Evolutionary conservation across 306 rosid genomes (phyloP).

Genomic region (Aeschynomene evenia): DNA sequence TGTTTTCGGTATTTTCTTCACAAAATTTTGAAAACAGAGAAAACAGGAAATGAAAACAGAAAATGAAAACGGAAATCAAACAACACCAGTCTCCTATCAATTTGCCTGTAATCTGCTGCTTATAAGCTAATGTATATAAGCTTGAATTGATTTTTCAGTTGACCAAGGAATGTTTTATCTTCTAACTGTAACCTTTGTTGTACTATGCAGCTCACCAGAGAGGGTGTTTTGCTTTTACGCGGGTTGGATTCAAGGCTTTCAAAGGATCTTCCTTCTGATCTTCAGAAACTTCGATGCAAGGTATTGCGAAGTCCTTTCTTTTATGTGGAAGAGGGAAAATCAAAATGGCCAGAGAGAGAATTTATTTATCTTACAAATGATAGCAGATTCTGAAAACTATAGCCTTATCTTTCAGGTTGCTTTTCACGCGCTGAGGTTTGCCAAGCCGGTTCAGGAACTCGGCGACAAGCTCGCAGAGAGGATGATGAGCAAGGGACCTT

Average conservation of each 20-base stretch:
- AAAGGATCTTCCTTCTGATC: slow-evolving; percentile 96
- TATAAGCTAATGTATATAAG: neutral
- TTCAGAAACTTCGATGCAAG: slow-evolving; percentile 97
- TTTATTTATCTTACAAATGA: neutral
- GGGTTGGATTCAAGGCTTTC: slow-evolving; percentile 90
- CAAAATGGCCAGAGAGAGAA: neutral
- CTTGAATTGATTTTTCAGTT: neutral
- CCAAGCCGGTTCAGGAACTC: slow-evolving; percentile 71
- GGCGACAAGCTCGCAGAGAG: slow-evolving; percentile 79
- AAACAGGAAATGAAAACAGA: too few relatives aligned
- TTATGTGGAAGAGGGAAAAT: neutral
- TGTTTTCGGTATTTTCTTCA: too few relatives aligned
- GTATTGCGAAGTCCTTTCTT: slow-evolving; percentile 34
- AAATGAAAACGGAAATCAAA: too few relatives aligned
- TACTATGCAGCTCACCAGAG: slow-evolving; percentile 74
- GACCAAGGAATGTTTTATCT: slow-evolving; percentile 9
- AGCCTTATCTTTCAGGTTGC: slow-evolving; percentile 69
- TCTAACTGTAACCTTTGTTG: slow-evolving; percentile 15
- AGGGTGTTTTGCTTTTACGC: slow-evolving; percentile 87
- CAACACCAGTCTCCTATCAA: neutral
- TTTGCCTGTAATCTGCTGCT: slow-evolving; percentile 6
- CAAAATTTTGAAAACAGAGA: too few relatives aligned
- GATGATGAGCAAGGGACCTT: slow-evolving; percentile 87
- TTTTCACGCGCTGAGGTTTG: slow-evolving; percentile 86
- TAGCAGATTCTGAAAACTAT: slow-evolving; percentile 25